Percentiles rank a stretch among this genome's conserved stretches.
These are phyloP conservation scores for Astraeus odoratus DNA, from an alignment of 768 basidiomycete genomes.

Conservation along the genomic window DNA sequence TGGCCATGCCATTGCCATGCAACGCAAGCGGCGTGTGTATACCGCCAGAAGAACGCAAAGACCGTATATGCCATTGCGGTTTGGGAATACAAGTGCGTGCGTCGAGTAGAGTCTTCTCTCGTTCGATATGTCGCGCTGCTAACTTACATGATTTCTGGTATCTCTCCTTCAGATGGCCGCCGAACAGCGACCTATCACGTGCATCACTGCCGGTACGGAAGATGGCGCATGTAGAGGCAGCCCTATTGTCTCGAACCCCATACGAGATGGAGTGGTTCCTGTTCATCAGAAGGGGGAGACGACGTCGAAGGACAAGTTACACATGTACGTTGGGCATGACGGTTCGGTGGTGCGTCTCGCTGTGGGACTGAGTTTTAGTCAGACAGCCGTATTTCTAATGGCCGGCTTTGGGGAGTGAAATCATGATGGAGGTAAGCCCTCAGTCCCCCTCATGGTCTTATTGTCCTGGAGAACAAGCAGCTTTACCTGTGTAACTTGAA, in stretches of 20 bases:
- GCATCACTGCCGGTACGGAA: too few relatives aligned
- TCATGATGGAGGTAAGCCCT: constrained; percentile 39
- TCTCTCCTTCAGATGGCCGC: constrained; percentile 28
- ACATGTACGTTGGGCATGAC: constrained; percentile 43
- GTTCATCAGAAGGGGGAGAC: too few relatives aligned
- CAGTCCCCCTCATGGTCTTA: too few relatives aligned
- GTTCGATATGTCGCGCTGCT: background rate
- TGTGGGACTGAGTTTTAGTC: constrained; percentile 34
- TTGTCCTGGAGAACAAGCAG: too few relatives aligned
- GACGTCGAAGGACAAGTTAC: constrained; percentile 29
- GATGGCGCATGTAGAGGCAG: too few relatives aligned
- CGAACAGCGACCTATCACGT: too few relatives aligned
- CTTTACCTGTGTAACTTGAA: too few relatives aligned
- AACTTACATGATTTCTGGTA: constrained; percentile 30
- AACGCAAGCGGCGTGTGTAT: constrained; percentile 37
- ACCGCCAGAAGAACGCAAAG: constrained; percentile 37
- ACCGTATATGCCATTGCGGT: constrained; percentile 50
- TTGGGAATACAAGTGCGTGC: constrained; percentile 52
- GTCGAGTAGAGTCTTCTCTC: background rate
- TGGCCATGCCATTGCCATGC: constrained; percentile 38
- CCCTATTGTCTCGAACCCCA: too few relatives aligned
- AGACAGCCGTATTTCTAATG: constrained; percentile 30
- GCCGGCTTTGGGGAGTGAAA: constrained; percentile 43
- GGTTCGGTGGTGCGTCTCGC: constrained; percentile 39
- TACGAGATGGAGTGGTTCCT: too few relatives aligned